These are phyloP conservation scores for Kwoniella bestiolae DNA, from an alignment of 768 basidiomycete species.

Conservation along the genomic window DNA sequence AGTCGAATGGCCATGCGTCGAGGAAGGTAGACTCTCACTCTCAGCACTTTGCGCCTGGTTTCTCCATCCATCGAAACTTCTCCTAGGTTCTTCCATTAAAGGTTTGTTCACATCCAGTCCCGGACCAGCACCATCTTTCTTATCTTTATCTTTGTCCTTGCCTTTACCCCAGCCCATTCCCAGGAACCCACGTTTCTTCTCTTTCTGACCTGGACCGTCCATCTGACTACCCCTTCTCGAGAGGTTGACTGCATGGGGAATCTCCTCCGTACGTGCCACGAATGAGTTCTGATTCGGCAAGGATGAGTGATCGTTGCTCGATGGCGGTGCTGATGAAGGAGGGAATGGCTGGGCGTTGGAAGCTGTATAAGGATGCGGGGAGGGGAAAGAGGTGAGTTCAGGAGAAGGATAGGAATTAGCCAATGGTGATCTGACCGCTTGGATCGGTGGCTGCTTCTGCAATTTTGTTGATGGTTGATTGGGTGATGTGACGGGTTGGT, in stretches of 20 bases:
- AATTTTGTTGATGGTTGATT: conserved; percentile 12
- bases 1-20: conserved; percentile 32
- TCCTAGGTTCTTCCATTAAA: conserved; percentile 19
- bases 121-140: conserved; percentile 8
- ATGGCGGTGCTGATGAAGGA: not conserved
- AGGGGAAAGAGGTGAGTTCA: conserved; percentile 29
- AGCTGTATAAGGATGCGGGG: conserved; percentile 29
- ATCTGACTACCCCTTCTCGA: conserved; percentile 22
- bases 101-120: not conserved
- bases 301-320: not conserved
- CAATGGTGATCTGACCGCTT: conserved; percentile 35
- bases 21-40: conserved; percentile 35
- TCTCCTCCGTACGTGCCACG: conserved; percentile 8
- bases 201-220: conserved; percentile 32
- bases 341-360: not conserved
- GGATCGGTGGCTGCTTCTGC: conserved; percentile 17
- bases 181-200: conserved; percentile 49
- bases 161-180: conserved; percentile 35
- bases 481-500: conserved; percentile 2
- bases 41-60: conserved; percentile 12
- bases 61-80: conserved; percentile 23
- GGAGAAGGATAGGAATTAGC: conserved; percentile 30
- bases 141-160: conserved; percentile 25
- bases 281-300: too few relatives aligned
- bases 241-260: conserved; percentile 10